These are phyloP conservation scores for Rhodotorula sp. DNA, from an alignment of 1,284 basidiomycete species.

Conservation along the genomic window DNA sequence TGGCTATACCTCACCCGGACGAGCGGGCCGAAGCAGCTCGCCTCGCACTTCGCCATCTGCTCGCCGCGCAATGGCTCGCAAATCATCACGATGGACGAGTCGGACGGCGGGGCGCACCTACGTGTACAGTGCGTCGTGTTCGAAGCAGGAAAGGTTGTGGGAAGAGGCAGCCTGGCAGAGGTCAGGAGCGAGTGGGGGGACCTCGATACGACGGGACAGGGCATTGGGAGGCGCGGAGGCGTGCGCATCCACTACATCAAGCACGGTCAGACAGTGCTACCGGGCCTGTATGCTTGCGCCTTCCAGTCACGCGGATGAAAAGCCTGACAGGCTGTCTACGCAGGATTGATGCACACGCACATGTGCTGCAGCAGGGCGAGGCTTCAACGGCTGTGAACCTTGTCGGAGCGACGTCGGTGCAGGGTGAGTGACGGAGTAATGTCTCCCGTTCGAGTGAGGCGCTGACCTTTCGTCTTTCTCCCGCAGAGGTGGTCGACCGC, in stretches of 20 bases:
- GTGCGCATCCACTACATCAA: constrained; percentile 25
- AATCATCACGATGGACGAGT: constrained; percentile 29
- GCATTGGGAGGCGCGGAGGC: constrained; percentile 12
- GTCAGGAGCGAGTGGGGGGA: constrained; percentile 35
- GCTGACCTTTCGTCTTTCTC: neutral
- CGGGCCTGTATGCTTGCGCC: constrained; percentile 17
- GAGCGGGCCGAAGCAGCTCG: neutral
- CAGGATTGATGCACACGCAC: constrained; percentile 70
- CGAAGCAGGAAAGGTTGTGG: constrained; percentile 11
- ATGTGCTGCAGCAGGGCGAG: constrained; percentile 70
- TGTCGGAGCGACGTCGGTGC: constrained; percentile 61
- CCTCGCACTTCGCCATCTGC: constrained; percentile 31
- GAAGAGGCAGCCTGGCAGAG: constrained; percentile 9
- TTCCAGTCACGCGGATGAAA: too few species aligned
- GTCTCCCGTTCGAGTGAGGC: neutral
- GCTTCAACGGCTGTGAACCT: constrained; percentile 62
- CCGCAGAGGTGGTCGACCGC: constrained; percentile 62
- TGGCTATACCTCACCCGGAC: neutral
- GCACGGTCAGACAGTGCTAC: constrained; percentile 22
- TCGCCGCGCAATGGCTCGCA: neutral
- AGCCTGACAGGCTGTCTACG: neutral
- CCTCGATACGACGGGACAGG: constrained; percentile 25
- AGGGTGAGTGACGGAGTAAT: constrained; percentile 54
- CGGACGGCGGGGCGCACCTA: neutral
- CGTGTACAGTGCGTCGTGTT: constrained; percentile 37